Evolutionary conservation across 208 protist genomes (phyloP).

Genomic region (Wallacemonas sp.): DNA sequence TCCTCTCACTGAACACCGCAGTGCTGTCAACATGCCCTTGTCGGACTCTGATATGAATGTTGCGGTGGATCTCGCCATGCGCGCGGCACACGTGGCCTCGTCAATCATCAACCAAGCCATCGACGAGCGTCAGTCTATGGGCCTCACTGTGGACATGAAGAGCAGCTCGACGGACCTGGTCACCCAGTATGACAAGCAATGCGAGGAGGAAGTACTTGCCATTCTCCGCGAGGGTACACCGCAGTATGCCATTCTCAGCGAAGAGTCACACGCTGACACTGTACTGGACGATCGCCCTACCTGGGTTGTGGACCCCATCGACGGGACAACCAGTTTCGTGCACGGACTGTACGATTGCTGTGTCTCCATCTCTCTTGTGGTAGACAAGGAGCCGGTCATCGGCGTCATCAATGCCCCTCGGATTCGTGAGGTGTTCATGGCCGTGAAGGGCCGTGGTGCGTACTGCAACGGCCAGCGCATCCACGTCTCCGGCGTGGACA

Average conservation of each 20-base stretch:
- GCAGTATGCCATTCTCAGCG: conserved; percentile 62
- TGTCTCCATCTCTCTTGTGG: conserved; percentile 79
- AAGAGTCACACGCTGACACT: conserved; percentile 45
- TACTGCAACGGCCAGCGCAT: conserved; percentile 88
- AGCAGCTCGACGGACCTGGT: conserved; percentile 60
- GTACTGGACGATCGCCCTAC: conserved; percentile 56
- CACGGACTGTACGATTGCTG: conserved; percentile 87
- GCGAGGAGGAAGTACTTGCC: conserved; percentile 70
- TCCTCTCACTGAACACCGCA: background rate
- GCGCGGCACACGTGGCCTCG: conserved; percentile 53
- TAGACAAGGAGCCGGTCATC: conserved; percentile 70
- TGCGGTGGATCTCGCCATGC: conserved; percentile 63
- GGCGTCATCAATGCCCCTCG: conserved; percentile 79
- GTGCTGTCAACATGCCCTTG: conserved; percentile 23
- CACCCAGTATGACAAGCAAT: conserved; percentile 75
- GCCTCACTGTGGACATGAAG: conserved; percentile 41
- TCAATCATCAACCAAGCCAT: conserved; percentile 63
- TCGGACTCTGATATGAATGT: conserved; percentile 54
- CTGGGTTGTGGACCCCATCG: conserved; percentile 87
- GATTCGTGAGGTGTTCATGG: conserved; percentile 80
- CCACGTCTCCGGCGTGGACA: conserved; percentile 52
- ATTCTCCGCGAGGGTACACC: conserved; percentile 61
- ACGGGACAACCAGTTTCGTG: conserved; percentile 78
- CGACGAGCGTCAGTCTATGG: conserved; percentile 34
- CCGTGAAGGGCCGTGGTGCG: conserved; percentile 73